phyloP scores from a whole-genome alignment of 2,329 filamentous ascomycete species.

The Paraconiothyrium brasiliense region DNA sequence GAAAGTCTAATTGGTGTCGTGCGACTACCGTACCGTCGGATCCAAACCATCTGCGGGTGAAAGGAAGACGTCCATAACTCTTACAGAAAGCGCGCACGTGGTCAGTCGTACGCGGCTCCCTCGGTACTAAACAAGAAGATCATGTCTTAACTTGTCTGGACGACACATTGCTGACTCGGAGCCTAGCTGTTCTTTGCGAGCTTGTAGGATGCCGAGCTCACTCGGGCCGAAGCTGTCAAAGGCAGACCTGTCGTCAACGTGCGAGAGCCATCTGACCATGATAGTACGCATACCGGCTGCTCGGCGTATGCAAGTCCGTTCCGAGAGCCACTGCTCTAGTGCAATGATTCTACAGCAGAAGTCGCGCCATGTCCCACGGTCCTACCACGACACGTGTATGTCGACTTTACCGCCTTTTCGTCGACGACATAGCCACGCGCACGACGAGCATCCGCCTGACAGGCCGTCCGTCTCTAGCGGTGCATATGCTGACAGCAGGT shows the following conservation, averaged over 20 bases:
- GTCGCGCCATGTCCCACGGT: conserved; percentile 13
- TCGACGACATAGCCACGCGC: conserved; percentile 6
- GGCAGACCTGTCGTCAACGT: background rate
- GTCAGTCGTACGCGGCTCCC: background rate
- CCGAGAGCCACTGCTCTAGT: background rate
- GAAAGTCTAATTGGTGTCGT: background rate
- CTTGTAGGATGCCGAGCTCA: background rate
- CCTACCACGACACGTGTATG: conserved; percentile 37
- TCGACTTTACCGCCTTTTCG: conserved; percentile 33
- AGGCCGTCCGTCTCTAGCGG: conserved; percentile 3
- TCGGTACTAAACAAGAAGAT: background rate
- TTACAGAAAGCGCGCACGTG: background rate
- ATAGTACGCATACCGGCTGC: background rate
- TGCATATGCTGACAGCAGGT: conserved; percentile 21
- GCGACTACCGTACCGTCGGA: background rate
- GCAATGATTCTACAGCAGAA: background rate
- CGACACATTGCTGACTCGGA: background rate
- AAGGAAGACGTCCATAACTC: background rate
- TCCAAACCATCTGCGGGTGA: background rate
- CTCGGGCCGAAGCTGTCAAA: background rate
- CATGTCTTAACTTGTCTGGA: background rate
- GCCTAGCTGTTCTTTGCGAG: background rate
- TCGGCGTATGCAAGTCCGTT: background rate
- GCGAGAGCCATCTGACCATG: background rate
- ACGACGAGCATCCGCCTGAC: background rate